Evolutionary conservation across 2,329 filamentous ascomycete species (phyloP).

Genomic region (Pseudogymnoascus sp.): DNA sequence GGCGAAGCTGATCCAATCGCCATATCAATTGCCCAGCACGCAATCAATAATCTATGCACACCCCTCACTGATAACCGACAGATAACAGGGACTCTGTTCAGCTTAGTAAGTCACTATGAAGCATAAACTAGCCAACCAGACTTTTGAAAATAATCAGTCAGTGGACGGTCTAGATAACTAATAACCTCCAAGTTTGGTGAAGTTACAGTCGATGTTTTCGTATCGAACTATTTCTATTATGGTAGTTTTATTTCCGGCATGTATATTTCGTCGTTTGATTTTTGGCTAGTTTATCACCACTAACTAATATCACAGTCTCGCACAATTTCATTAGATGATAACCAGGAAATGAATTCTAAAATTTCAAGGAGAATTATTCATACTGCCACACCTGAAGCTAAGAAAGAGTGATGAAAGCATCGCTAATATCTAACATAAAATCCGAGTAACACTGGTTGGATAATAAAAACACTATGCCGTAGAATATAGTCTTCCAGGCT

Average conservation of each 20-base stretch:
- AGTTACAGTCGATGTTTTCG: background rate
- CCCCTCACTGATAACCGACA: background rate
- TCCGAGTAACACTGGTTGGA: background rate
- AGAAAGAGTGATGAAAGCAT: background rate
- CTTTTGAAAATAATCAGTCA: background rate
- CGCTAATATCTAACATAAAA: background rate
- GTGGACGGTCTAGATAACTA: background rate
- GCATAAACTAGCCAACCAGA: background rate
- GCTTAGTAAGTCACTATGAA: background rate
- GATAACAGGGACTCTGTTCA: background rate
- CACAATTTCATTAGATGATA: background rate
- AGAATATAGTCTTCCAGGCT: background rate
- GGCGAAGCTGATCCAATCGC: slow-evolving; percentile 6
- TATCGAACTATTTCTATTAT: background rate
- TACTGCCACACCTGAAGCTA: background rate
- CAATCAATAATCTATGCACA: background rate
- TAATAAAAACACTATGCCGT: background rate
- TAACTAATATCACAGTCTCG: background rate
- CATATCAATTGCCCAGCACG: slow-evolving; percentile 1
- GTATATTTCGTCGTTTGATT: background rate
- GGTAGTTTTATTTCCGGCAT: background rate
- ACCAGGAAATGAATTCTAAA: background rate
- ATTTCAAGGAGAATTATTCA: background rate
- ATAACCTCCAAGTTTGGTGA: background rate
- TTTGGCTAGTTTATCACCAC: background rate